These are phyloP conservation scores for Solanum tarapatanum DNA, from an alignment of 257 asterid species.

Conservation along the genomic window DNA sequence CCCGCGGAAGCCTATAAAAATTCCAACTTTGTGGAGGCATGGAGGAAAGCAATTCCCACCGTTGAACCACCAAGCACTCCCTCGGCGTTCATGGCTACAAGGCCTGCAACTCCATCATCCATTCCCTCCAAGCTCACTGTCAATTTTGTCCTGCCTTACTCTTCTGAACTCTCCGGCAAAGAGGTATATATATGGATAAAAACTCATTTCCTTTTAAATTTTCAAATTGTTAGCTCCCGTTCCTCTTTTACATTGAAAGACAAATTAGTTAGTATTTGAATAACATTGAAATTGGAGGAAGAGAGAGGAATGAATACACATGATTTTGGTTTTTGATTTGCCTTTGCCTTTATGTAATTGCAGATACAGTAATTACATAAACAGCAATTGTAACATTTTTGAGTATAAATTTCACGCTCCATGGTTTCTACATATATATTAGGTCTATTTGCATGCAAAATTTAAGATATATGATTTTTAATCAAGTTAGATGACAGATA, in stretches of 20 bases:
- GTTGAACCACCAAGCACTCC: slow-evolving; percentile 68
- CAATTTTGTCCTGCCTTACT: slow-evolving; percentile 73
- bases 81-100: slow-evolving; percentile 49
- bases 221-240: background rate
- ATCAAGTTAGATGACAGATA: background rate
- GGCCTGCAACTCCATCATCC: slow-evolving; percentile 55
- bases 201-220: background rate
- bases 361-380: background rate
- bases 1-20: slow-evolving; percentile 37
- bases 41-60: slow-evolving; percentile 52
- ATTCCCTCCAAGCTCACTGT: slow-evolving; percentile 77
- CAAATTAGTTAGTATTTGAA: background rate
- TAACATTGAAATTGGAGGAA: background rate
- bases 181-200: slow-evolving; percentile 28
- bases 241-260: background rate
- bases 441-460: background rate
- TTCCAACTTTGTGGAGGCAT: slow-evolving; percentile 41
- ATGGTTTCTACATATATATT: background rate
- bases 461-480: background rate
- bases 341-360: background rate
- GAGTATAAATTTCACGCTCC: background rate
- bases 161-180: slow-evolving; percentile 39
- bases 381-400: background rate
- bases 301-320: background rate
- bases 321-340: background rate